Conservation (phyloP, 805 yeast genomes). For the Yarrowia sp. region DNA sequence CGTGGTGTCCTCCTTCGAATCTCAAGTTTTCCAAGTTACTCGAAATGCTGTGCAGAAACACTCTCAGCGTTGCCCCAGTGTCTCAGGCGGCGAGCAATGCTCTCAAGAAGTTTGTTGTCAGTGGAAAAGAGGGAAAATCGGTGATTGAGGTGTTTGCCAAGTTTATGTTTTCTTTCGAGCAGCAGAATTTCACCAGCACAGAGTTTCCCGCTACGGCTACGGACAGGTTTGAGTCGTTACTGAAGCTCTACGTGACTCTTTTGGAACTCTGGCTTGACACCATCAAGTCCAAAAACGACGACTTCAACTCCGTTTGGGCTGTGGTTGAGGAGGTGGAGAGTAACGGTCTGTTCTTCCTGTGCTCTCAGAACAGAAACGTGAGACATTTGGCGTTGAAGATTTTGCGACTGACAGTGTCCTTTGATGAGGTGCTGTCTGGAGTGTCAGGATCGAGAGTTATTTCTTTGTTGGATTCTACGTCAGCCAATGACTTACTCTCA, state of each 20-base stretch:
- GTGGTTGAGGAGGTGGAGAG: conserved; percentile 96
- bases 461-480: conserved; percentile 74
- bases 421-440: conserved; percentile 57
- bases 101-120: conserved; percentile 64
- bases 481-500: conserved; percentile 67
- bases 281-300: conserved; percentile 41
- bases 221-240: conserved; percentile 62
- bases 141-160: conserved; percentile 78
- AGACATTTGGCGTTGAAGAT: conserved; percentile 79
- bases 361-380: conserved; percentile 81
- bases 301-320: conserved; percentile 70
- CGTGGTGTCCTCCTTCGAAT: conserved; percentile 66
- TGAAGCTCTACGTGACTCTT: conserved; percentile 76
- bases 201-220: conserved; percentile 67
- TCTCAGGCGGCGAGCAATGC: conserved; percentile 69
- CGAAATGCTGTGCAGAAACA: conserved; percentile 78
- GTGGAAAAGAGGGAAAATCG: conserved; percentile 70
- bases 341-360: conserved; percentile 87
- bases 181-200: conserved; percentile 54
- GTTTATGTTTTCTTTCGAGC: conserved; percentile 80
- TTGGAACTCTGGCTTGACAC: conserved; percentile 75
- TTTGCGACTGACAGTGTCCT: conserved; percentile 77
- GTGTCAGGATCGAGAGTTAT: conserved; percentile 53
- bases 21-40: conserved; percentile 68
- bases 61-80: conserved; percentile 65